Conservation (phyloP, 164 flowering plant genomes). For the Aristolochia fimbriata region DNA sequence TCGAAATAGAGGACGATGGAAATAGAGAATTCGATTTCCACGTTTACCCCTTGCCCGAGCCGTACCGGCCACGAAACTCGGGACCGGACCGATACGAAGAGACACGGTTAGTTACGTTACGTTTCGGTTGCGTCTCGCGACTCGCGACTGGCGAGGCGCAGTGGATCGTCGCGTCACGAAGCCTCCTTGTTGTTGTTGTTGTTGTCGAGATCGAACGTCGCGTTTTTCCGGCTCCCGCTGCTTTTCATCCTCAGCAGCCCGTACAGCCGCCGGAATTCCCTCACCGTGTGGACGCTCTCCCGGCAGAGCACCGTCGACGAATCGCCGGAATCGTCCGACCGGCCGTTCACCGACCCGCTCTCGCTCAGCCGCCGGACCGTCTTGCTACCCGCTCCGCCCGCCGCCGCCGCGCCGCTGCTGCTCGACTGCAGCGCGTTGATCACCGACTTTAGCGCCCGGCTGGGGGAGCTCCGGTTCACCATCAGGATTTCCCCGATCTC, state of each 20-base stretch:
- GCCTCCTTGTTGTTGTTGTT: neutral
- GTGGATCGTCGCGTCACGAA: neutral
- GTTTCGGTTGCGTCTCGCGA: too few species aligned
- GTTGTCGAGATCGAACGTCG: conserved; percentile 1
- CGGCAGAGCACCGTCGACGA: conserved; percentile 21
- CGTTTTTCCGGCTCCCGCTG: conserved; percentile 2
- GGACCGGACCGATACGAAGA: too few species aligned
- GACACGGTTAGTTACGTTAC: too few species aligned
- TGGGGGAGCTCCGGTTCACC: conserved; percentile 62
- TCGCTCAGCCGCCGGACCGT: conserved; percentile 11
- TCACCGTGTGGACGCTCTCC: conserved; percentile 44
- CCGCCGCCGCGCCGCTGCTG: conserved; percentile 15
- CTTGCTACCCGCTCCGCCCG: neutral
- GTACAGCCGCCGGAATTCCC: conserved; percentile 52
- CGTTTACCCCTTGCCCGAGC: too few species aligned
- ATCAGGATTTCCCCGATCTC: conserved; percentile 83
- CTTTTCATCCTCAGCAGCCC: conserved; percentile 45
- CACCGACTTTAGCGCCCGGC: conserved; percentile 66
- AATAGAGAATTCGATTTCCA: too few species aligned
- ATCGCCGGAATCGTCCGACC: conserved; percentile 24
- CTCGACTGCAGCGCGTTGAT: conserved; percentile 47
- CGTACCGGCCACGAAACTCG: too few species aligned
- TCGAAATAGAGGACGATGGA: too few species aligned
- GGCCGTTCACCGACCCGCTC: conserved; percentile 13
- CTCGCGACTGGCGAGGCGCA: too few species aligned